Conservation (phyloP, 257 asterid genomes). For the Penstemon davidsonii region DNA sequence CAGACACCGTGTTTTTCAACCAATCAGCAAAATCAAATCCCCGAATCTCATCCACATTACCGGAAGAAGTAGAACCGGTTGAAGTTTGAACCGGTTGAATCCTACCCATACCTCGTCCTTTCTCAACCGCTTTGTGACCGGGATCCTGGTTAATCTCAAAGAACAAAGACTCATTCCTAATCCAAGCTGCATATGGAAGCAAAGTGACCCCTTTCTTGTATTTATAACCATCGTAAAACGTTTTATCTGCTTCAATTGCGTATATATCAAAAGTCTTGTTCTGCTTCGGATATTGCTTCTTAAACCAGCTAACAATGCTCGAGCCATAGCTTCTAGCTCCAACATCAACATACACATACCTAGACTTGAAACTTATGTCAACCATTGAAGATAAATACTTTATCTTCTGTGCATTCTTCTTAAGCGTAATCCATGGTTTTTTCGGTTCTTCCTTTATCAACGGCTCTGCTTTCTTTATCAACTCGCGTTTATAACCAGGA, state of each 20-base stretch:
- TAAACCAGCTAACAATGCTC: slow-evolving; percentile 94
- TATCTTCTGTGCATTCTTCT: slow-evolving; percentile 66
- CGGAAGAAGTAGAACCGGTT: slow-evolving; percentile 37
- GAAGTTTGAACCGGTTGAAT: slow-evolving; percentile 77
- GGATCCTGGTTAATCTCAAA: slow-evolving; percentile 83
- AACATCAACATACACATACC: slow-evolving; percentile 78
- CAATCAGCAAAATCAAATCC: slow-evolving; percentile 91
- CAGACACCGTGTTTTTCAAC: slow-evolving; percentile 63
- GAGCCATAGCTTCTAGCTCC: slow-evolving; percentile 95
- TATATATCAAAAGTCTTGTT: slow-evolving; percentile 83
- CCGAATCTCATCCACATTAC: slow-evolving; percentile 65
- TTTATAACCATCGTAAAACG: slow-evolving; percentile 64
- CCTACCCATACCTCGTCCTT: slow-evolving; percentile 90
- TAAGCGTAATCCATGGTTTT: slow-evolving; percentile 90
- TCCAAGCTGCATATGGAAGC: slow-evolving; percentile 95
- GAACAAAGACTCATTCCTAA: slow-evolving; percentile 66
- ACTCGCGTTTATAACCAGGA: slow-evolving; percentile 54
- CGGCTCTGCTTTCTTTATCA: slow-evolving; percentile 69
- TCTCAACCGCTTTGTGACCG: slow-evolving; percentile 55
- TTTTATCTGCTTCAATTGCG: slow-evolving; percentile 85
- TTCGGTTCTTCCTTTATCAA: slow-evolving; percentile 74
- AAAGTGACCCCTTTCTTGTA: slow-evolving; percentile 74
- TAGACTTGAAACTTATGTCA: slow-evolving; percentile 72
- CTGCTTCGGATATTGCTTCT: slow-evolving; percentile 92
- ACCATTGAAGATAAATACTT: slow-evolving; percentile 79